A percentile compares a stretch with the other conserved stretches of the same genome.
These are phyloP conservation scores for Puccinia novopanici DNA, from an alignment of 1,284 basidiomycete species.

Conservation along the genomic window DNA sequence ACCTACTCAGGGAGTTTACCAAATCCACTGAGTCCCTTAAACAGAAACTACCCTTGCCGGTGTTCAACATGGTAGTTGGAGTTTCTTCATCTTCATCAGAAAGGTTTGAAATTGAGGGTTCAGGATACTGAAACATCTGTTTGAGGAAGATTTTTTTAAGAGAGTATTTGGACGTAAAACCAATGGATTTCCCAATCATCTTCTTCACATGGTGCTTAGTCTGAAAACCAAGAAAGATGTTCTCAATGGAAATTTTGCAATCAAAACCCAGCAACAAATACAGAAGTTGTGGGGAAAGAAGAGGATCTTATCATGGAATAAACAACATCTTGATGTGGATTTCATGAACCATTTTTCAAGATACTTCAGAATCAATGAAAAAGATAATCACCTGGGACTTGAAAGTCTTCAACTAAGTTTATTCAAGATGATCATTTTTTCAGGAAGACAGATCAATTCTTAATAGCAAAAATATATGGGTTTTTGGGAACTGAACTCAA, in stretches of 20 bases:
- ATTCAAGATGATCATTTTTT: conserved; percentile 12
- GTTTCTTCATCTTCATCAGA: not conserved
- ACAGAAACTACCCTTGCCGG: no score
- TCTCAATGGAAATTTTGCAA: not conserved
- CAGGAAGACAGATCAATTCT: not conserved
- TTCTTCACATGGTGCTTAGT: not conserved
- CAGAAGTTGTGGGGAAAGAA: not conserved
- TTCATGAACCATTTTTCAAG: conserved; percentile 9
- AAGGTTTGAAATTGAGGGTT: not conserved
- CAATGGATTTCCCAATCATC: not conserved
- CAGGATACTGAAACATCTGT: not conserved
- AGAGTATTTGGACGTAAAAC: not conserved
- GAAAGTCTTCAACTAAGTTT: not conserved
- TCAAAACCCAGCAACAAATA: not conserved
- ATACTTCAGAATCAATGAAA: not conserved
- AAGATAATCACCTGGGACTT: not conserved
- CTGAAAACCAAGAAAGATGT: not conserved
- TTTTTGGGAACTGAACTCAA: not conserved
- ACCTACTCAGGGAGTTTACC: no score
- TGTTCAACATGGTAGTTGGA: no score
- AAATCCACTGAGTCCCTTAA: no score
- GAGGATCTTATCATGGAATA: not conserved
- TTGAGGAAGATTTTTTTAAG: not conserved
- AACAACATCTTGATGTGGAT: not conserved
- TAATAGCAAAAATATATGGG: not conserved